Evolutionary conservation across 345 rosid species (phyloP).

Genomic region (Brassica juncea): DNA sequence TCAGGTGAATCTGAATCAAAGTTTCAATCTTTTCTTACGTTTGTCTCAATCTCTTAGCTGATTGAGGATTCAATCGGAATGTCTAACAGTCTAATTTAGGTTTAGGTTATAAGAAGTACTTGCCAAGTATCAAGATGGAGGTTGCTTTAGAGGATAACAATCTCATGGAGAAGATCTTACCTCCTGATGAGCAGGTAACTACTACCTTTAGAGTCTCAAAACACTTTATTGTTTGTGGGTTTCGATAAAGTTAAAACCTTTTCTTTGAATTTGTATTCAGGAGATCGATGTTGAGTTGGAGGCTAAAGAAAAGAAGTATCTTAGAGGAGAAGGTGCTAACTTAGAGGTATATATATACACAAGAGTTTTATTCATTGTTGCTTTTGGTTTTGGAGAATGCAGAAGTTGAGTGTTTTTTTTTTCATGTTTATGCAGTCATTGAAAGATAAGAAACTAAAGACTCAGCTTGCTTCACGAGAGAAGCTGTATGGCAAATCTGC

Average conservation of each 20-base stretch:
- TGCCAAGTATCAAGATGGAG: conserved; percentile 42
- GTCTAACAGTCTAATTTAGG: not conserved
- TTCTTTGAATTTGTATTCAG: conserved; percentile 37
- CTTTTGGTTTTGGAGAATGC: conserved; percentile 20
- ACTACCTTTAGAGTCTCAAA: not conserved
- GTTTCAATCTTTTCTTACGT: not conserved
- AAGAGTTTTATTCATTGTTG: not conserved
- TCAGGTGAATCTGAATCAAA: conserved; percentile 17
- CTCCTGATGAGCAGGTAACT: conserved; percentile 51
- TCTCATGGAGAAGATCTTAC: conserved; percentile 33
- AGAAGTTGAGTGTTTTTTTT: not conserved
- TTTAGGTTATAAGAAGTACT: not conserved
- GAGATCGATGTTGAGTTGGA: conserved; percentile 58
- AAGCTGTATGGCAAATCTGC: conserved; percentile 67
- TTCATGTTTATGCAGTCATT: conserved; percentile 34
- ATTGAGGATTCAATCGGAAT: not conserved
- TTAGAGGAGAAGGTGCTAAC: conserved; percentile 74
- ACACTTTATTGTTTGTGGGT: conserved; percentile 10
- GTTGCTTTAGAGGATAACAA: conserved; percentile 39
- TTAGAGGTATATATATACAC: conserved; percentile 50
- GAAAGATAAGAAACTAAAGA: conserved; percentile 74
- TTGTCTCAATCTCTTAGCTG: conserved; percentile 12
- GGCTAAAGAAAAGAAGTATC: conserved; percentile 58
- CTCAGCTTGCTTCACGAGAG: conserved; percentile 70
- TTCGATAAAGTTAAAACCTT: conserved; percentile 10